Evolutionary conservation across 352 stramenopile genomes (phyloP).

Genomic region (Aphanomyces stellatus): DNA sequence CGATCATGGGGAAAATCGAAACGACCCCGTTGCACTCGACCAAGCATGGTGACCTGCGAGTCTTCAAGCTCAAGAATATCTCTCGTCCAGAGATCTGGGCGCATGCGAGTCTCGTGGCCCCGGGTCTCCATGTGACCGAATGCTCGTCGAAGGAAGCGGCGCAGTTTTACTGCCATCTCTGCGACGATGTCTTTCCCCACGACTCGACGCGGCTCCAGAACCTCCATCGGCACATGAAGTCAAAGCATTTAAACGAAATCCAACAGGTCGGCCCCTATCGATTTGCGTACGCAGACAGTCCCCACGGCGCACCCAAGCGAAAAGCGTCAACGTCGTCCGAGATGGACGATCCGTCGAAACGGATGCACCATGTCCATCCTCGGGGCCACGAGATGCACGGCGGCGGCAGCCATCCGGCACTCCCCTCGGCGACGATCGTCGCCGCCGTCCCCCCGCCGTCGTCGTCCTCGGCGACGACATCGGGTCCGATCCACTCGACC

Average conservation of each 20-base stretch:
- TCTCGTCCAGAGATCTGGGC: slow-evolving; percentile 15
- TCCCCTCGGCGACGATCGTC: neutral
- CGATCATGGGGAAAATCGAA: neutral
- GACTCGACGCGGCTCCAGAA: slow-evolving; percentile 15
- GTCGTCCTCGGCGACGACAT: too few species aligned
- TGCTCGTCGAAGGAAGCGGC: slow-evolving; percentile 3
- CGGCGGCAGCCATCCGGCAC: neutral
- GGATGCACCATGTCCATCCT: too few species aligned
- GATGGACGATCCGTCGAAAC: neutral
- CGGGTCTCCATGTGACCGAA: neutral
- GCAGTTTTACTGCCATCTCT: slow-evolving; percentile 17
- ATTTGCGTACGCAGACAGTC: neutral
- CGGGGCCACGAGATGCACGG: too few species aligned
- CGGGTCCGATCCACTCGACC: too few species aligned
- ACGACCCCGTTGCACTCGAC: slow-evolving; percentile 5
- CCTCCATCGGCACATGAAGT: slow-evolving; percentile 18
- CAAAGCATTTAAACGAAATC: slow-evolving; percentile 6
- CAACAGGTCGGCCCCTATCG: neutral
- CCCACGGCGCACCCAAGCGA: neutral
- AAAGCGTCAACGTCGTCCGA: neutral
- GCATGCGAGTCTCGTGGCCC: slow-evolving; percentile 11
- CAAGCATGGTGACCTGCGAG: slow-evolving; percentile 12
- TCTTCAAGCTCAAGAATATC: slow-evolving; percentile 20
- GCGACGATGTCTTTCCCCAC: slow-evolving; percentile 7
- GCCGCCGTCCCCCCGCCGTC: too few species aligned